These are phyloP conservation scores for Candida multigemmis DNA, from an alignment of 805 yeast species.

Conservation along the genomic window DNA sequence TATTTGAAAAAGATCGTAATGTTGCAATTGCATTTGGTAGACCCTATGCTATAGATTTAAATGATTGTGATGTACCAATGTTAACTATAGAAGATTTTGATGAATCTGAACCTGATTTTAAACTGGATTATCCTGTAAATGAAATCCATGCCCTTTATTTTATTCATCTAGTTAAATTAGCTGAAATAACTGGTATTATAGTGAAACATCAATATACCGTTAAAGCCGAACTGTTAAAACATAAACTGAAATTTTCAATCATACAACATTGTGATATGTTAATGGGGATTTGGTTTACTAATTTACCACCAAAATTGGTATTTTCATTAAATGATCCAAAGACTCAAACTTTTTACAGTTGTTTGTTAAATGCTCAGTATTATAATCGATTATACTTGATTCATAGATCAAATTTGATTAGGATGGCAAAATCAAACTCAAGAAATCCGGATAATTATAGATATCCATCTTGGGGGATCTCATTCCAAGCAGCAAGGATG, in stretches of 20 bases:
- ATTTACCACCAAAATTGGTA: conserved; percentile 52
- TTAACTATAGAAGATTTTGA: conserved; percentile 55
- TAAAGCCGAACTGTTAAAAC: conserved; percentile 48
- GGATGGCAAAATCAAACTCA: conserved; percentile 34
- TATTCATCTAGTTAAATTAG: conserved; percentile 54
- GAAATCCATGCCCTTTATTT: conserved; percentile 46
- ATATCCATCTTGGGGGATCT: conserved; percentile 73
- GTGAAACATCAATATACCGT: conserved; percentile 64
- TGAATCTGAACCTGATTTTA: conserved; percentile 32
- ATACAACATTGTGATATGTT: conserved; percentile 66
- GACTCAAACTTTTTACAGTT: conserved; percentile 48
- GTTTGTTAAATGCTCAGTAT: conserved; percentile 57
- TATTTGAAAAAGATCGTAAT: conserved; percentile 61
- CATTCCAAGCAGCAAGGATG: conserved; percentile 75
- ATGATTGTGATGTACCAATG: conserved; percentile 74
- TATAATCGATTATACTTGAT: conserved; percentile 64
- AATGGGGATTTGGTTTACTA: conserved; percentile 69
- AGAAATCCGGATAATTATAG: conserved; percentile 33
- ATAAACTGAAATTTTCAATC: conserved; percentile 32
- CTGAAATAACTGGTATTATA: conserved; percentile 64
- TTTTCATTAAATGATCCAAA: conserved; percentile 49
- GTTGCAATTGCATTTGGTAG: conserved; percentile 69
- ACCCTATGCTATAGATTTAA: conserved; percentile 58
- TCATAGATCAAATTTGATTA: conserved; percentile 59
- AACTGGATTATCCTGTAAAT: conserved; percentile 36